phyloP scores from a whole-genome alignment of 768 basidiomycete genomes.

The Chalciporus sphaerocephalus region DNA sequence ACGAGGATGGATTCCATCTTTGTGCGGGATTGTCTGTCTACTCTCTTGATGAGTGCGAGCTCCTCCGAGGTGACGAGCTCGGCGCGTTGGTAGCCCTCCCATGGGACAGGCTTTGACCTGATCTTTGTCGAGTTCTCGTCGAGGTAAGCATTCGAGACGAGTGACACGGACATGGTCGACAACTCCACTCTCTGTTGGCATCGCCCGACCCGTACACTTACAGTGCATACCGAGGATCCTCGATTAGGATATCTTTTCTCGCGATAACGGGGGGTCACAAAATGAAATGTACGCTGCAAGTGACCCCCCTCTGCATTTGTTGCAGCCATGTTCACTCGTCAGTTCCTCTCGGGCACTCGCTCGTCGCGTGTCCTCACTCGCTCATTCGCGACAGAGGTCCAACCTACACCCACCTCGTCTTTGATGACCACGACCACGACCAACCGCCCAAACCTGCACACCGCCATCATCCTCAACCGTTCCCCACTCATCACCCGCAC shows the following conservation, averaged over 20 bases:
- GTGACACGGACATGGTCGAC: conserved; percentile 60
- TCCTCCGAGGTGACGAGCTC: conserved; percentile 87
- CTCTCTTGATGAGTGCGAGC: conserved; percentile 81
- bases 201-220: neutral
- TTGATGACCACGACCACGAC: conserved; percentile 1
- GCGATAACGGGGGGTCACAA: conserved; percentile 10
- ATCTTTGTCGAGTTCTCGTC: conserved; percentile 88
- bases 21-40: conserved; percentile 74
- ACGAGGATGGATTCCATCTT: conserved; percentile 74
- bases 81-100: conserved; percentile 98
- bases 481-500: conserved; percentile 71
- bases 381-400: conserved; percentile 42
- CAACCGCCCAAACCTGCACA: conserved; percentile 40
- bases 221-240: neutral
- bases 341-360: conserved; percentile 25
- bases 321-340: conserved; percentile 16
- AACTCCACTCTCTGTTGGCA: neutral
- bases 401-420: conserved; percentile 1
- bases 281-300: neutral
- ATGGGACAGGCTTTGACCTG: conserved; percentile 85
- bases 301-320: conserved; percentile 13
- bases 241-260: conserved; percentile 28
- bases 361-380: conserved; percentile 31
- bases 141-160: conserved; percentile 79
- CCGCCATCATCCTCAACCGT: conserved; percentile 74